These are phyloP conservation scores for Penicillium coprophilum DNA, from an alignment of 495 filamentous ascomycete species.

Conservation along the genomic window DNA sequence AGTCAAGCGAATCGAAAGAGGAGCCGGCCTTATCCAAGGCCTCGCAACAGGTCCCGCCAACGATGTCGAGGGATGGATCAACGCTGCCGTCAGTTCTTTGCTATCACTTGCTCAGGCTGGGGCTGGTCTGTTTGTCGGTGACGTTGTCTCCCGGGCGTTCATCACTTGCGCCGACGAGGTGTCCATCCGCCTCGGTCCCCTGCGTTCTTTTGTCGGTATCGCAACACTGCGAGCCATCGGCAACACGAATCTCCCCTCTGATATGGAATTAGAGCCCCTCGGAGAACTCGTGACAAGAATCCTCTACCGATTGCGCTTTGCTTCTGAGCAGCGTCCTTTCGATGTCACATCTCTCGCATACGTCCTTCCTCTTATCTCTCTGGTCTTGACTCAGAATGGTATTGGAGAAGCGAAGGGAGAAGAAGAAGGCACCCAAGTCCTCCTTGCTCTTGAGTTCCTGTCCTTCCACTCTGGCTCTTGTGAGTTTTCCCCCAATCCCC, in stretches of 20 bases:
- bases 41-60: constrained; percentile 84
- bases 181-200: constrained; percentile 69
- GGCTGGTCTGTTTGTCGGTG: constrained; percentile 75
- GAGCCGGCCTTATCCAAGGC: constrained; percentile 77
- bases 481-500: too few species aligned
- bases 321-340: constrained; percentile 87
- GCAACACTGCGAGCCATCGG: constrained; percentile 79
- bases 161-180: constrained; percentile 72
- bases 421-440: constrained; percentile 84
- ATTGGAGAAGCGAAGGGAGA: constrained; percentile 60
- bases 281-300: constrained; percentile 86
- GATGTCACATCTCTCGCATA: constrained; percentile 84
- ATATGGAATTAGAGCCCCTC: constrained; percentile 73
- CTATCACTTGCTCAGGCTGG: constrained; percentile 73
- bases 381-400: constrained; percentile 74
- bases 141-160: constrained; percentile 75
- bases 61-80: constrained; percentile 83
- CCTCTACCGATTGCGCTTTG: constrained; percentile 84
- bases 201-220: constrained; percentile 79
- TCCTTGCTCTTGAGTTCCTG: constrained; percentile 87
- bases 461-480: constrained; percentile 80
- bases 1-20: constrained; percentile 68
- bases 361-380: constrained; percentile 74
- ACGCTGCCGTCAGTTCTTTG: constrained; percentile 66
- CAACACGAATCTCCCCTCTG: constrained; percentile 65